phyloP scores from a whole-genome alignment of 768 basidiomycete genomes.

The Gyrodon lividus region DNA sequence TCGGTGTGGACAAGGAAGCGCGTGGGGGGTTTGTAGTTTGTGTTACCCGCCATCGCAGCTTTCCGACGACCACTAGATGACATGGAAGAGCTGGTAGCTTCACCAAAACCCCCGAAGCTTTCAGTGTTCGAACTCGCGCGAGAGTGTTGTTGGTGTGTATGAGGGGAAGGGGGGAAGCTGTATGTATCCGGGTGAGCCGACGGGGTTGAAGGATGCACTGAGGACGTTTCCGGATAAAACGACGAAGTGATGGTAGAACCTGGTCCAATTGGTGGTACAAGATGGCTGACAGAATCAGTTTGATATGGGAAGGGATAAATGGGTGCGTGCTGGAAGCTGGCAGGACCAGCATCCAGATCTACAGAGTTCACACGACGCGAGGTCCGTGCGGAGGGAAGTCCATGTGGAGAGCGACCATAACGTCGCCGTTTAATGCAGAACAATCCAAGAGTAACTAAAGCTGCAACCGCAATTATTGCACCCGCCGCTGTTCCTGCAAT shows the following conservation, averaged over 20 bases:
- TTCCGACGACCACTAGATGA: conserved; percentile 49
- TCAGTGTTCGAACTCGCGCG: conserved; percentile 19
- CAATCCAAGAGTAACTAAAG: conserved; percentile 47
- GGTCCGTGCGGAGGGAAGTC: conserved; percentile 22
- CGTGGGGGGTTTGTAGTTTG: conserved; percentile 40
- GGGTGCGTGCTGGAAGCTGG: conserved; percentile 33
- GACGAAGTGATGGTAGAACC: background rate
- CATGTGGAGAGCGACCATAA: conserved; percentile 27
- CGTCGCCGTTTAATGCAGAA: conserved; percentile 45
- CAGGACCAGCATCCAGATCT: conserved; percentile 34
- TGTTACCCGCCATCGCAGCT: conserved; percentile 51
- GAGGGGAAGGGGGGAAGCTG: background rate
- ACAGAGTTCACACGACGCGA: conserved; percentile 37
- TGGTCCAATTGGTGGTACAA: conserved; percentile 13
- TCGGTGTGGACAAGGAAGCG: conserved; percentile 71
- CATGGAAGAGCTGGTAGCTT: conserved; percentile 21
- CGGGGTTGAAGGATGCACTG: conserved; percentile 5
- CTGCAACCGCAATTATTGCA: conserved; percentile 51
- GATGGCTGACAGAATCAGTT: conserved; percentile 16
- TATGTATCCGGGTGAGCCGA: background rate
- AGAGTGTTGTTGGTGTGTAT: conserved; percentile 11
- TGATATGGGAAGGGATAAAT: conserved; percentile 35
- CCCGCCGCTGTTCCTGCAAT: conserved; percentile 52
- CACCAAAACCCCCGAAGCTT: conserved; percentile 19
- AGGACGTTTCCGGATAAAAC: conserved; percentile 7